Evolutionary conservation across 306 rosid species (phyloP).

Genomic region (Macrotyloma uniflorum): DNA sequence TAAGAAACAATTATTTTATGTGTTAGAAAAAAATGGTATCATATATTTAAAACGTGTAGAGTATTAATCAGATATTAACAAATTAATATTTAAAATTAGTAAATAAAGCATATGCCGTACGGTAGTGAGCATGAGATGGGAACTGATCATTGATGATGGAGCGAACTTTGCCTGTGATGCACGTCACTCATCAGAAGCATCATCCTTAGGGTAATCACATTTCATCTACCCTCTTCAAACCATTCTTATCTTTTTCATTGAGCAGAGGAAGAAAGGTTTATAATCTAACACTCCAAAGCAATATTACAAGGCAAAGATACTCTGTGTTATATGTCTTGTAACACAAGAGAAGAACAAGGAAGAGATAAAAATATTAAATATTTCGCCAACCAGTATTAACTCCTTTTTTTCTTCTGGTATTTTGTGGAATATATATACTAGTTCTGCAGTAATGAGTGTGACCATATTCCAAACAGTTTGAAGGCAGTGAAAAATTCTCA

Average conservation of each 20-base stretch:
- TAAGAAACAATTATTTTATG: too few species aligned
- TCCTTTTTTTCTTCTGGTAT: too few species aligned
- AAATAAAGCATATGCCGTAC: not conserved
- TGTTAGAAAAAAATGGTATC: too few species aligned
- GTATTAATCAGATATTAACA: too few species aligned
- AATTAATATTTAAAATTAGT: too few species aligned
- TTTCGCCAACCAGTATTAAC: not conserved
- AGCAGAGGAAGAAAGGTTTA: too few species aligned
- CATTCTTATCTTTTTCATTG: too few species aligned
- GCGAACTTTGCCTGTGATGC: constrained; percentile 6
- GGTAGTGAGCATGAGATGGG: constrained; percentile 25
- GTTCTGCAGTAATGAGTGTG: not conserved
- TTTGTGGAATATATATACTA: not conserved
- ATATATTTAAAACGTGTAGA: too few species aligned
- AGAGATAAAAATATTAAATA: not conserved
- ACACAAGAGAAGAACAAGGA: not conserved
- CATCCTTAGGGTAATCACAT: too few species aligned
- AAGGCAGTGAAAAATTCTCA: not conserved
- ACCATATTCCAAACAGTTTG: not conserved
- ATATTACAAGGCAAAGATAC: not conserved
- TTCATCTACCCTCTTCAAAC: too few species aligned
- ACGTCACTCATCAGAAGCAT: not conserved
- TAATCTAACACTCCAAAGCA: not conserved
- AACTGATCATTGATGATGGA: constrained; percentile 39
- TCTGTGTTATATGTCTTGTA: too few species aligned